Percentiles rank a stretch among this genome's conserved stretches.
Evolutionary conservation across 164 flowering plant genomes (phyloP).

Genomic region (Protea cynaroides): DNA sequence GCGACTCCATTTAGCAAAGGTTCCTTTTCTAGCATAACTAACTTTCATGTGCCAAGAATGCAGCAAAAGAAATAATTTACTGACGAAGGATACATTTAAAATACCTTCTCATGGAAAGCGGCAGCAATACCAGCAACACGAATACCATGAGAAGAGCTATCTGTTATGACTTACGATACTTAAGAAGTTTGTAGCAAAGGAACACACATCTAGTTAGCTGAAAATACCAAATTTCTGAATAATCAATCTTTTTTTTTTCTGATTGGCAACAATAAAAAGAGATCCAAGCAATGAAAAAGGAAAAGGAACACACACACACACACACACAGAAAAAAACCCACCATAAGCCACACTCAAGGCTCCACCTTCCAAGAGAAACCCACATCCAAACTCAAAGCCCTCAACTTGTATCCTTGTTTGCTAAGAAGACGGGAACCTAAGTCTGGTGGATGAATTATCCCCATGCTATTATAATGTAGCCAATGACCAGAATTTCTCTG

Average conservation of each 20-base stretch:
- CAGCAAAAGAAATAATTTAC: background rate
- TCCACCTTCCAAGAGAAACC: too few species aligned
- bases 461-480: too few species aligned
- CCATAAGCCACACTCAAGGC: too few species aligned
- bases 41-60: conserved; percentile 11
- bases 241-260: background rate
- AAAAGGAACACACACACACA: too few species aligned
- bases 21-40: conserved; percentile 50
- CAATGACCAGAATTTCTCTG: too few species aligned
- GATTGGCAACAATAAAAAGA: too few species aligned
- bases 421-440: too few species aligned
- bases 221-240: conserved; percentile 62
- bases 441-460: too few species aligned
- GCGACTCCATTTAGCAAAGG: conserved; percentile 94
- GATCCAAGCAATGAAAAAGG: background rate
- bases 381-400: too few species aligned
- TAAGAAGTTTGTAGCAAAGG: conserved; percentile 72
- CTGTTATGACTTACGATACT: conserved; percentile 96
- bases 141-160: conserved; percentile 96
- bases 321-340: too few species aligned
- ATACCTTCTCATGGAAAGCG: conserved; percentile 88
- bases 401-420: too few species aligned
- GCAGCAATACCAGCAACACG: conserved; percentile 99
- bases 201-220: conserved; percentile 92
- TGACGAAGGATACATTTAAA: background rate